Evolutionary conservation across 2,329 filamentous ascomycete species (phyloP), one percentile per base, ranked within the genome.

Genomic region (Diaporthe longicolla): DNA sequence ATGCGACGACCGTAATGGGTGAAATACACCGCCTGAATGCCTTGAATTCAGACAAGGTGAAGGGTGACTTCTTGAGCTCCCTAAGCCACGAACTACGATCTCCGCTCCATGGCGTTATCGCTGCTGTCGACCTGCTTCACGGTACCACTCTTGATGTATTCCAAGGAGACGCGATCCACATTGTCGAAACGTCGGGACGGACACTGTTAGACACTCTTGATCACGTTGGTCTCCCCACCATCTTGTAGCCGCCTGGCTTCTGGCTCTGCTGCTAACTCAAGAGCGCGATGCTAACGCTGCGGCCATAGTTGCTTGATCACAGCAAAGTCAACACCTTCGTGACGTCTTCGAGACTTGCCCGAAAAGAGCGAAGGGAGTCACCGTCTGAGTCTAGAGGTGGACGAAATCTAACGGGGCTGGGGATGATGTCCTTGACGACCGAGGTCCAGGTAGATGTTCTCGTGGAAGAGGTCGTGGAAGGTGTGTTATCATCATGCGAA

Each of bases 1-100:
- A 89, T 77, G 84, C 85, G 1, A 87, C 88, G 72, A 86, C 85
- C 1, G 85, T 89, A 45, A 90, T 91, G 88, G 84, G 87, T 0
- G 88, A 91, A 73, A 82, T 91, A 10, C 85, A 86, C 1, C 83
- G 87, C 11, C 76, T 90, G 2, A 80, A 83, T 55, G 79, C 79
- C 0, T 59, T 80, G 6, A 76, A 79, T 21, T 81, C 82, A 9
- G 83, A 83, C 68, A 82, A 81, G 75, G 85, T 87, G 52, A 89
- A 89, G 78, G 85, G 86, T 0, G 87, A 89, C 73, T 88, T 91
- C 75, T 86, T 91, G 29, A 87, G 87, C 0, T 89, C 87, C 10
- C 86, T 91, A 58, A 89, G 87, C 32, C 89, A 91, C 78, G 89
- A 91, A 76, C 80, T 91, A 9, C 83, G 89, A 21, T 89, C 86